Evolutionary conservation across 768 basidiomycete genomes (phyloP), one percentile per base, ranked within the genome.

Genomic region (Tulasnella sp.): DNA sequence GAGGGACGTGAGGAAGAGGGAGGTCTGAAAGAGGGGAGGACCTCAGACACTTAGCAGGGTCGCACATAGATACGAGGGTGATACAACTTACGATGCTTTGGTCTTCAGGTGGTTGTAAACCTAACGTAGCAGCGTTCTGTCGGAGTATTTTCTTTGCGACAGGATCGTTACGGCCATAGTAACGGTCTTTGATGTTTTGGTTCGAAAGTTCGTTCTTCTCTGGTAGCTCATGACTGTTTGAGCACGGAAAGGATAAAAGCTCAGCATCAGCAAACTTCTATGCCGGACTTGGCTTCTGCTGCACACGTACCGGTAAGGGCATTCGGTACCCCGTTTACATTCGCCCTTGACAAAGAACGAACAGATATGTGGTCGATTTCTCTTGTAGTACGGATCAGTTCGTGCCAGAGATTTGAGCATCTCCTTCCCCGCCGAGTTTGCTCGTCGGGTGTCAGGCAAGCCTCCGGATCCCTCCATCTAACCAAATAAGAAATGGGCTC

Each of bases 381-480:
- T 92, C 86, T 98, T 98, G 87, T 99, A 99, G 85, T 96, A 96
- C 0, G 98, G 98, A 83, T 99, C 97, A 40, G 94, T 94, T 82
- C 97, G 90, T 34, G 98, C 98, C 16, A 99, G 87, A 81, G 94
- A 91, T 86, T 99, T 98, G 77, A 99, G 87, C 94, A 99, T 97
- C 83, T 99, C 98, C 85, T 97, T 96, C 36, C 95, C 96, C 4
- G 94, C 94, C 31, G 92, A 91, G 36, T 89, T 89, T 10, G 94
- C 89, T 34, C 90, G 88, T 44, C 88, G 88, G 9, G 92, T 87
- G 76, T 88, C 86, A 78, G 92, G 85, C 48, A 90, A 87, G 27
- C 92, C 92, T 83, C 91, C 91, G 83, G 91, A 87, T 27, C 92
- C 93, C 24, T 90, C 90, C 84, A 96, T 88, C 93, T 95, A 80